Evolutionary conservation across 352 stramenopile genomes (phyloP).

Genomic region (Phytophthora uliginosa): DNA sequence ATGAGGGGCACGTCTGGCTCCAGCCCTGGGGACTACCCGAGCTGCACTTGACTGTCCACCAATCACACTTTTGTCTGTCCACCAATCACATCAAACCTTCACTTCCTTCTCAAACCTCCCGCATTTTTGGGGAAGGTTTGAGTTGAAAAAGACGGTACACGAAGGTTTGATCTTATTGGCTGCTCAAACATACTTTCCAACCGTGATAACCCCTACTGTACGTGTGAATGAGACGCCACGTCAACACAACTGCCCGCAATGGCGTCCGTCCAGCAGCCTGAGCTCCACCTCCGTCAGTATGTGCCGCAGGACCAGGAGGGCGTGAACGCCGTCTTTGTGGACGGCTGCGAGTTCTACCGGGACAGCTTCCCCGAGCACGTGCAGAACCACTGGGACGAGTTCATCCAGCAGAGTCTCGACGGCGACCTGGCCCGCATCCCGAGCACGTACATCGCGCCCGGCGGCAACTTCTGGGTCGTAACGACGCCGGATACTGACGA

Average conservation of each 20-base stretch:
- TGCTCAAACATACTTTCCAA: too few species aligned
- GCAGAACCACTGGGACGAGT: constrained; percentile 34
- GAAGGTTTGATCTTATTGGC: too few species aligned
- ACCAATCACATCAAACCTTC: too few species aligned
- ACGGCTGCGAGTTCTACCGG: constrained; percentile 38
- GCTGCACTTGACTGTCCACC: too few species aligned
- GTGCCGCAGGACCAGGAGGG: constrained; percentile 20
- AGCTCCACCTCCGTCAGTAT: constrained; percentile 35
- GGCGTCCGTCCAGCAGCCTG: constrained; percentile 5
- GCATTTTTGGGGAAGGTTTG: too few species aligned
- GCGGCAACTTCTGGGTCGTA: constrained; percentile 57
- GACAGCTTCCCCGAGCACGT: constrained; percentile 22
- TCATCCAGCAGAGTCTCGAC: constrained; percentile 41
- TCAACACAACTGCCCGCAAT: background rate
- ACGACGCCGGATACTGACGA: constrained; percentile 13
- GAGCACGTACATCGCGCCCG: constrained; percentile 39
- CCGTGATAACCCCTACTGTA: too few species aligned
- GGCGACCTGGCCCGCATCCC: constrained; percentile 42
- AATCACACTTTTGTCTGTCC: too few species aligned
- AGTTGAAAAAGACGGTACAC: too few species aligned
- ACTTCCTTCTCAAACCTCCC: too few species aligned
- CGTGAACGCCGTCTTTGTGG: constrained; percentile 35
- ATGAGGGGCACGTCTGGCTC: too few species aligned
- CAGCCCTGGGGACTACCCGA: too few species aligned
- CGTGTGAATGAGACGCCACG: too few species aligned